Evolutionary conservation across 768 basidiomycete genomes (phyloP).

Genomic region (Leccinum uliginosum): DNA sequence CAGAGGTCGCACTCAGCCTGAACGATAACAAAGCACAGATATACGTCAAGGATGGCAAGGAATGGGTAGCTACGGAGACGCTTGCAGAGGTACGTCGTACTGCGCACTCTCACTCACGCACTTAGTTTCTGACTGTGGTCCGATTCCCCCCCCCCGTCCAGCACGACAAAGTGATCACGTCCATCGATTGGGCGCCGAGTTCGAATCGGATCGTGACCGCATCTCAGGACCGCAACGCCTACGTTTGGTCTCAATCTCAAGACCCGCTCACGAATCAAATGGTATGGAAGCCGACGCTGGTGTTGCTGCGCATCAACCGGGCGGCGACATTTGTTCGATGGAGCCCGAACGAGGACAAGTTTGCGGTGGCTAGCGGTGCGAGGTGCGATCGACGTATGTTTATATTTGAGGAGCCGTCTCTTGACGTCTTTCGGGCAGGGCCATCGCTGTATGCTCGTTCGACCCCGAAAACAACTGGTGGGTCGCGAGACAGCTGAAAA

Average conservation of each 20-base stretch:
- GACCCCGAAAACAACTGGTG: conserved; percentile 99
- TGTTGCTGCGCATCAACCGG: conserved; percentile 89
- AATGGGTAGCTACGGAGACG: conserved; percentile 70
- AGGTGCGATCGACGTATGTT: conserved; percentile 42
- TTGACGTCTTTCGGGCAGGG: conserved; percentile 40
- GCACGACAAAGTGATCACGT: conserved; percentile 98
- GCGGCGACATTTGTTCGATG: conserved; percentile 94
- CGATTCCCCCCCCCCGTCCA: conserved; percentile 30
- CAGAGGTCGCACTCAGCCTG: conserved; percentile 89
- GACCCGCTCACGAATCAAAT: conserved; percentile 68
- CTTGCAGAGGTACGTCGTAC: conserved; percentile 67
- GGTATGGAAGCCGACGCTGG: conserved; percentile 95
- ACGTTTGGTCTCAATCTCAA: conserved; percentile 88
- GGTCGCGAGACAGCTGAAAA: conserved; percentile 96
- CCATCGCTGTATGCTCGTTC: conserved; percentile 95
- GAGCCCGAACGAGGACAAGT: conserved; percentile 98
- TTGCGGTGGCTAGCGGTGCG: conserved; percentile 96
- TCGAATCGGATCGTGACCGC: conserved; percentile 98
- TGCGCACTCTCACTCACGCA: background rate
- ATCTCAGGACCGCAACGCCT: conserved; percentile 98
- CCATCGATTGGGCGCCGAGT: conserved; percentile 96
- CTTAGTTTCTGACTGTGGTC: background rate
- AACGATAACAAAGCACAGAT: conserved; percentile 89
- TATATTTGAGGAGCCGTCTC: background rate
- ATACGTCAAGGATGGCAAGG: conserved; percentile 57